Base-by-base conservation (phyloP, 306 rosid species). In the Gleditsia sinensis region DNA sequence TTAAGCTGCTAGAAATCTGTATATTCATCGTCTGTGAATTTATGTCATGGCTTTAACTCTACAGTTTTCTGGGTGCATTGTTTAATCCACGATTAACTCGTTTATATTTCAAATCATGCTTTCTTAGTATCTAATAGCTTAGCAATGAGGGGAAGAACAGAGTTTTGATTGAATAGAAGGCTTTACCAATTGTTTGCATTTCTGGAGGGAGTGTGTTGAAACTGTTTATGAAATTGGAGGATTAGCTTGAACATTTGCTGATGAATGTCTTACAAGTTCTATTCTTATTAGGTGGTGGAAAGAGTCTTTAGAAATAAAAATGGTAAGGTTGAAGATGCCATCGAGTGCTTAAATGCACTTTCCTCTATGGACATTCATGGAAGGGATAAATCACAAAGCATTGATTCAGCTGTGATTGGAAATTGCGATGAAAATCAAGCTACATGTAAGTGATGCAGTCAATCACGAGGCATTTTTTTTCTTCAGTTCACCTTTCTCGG, bases 291-390 rank as follows among this genome's bases (percentile, higher is more conserved):
- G 79, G 40, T 55, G 24, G 72, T 77, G 51, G 72, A 72, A 82
- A 72, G 54, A 20, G 48, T 77, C 64, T 23, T 73, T 50, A 82
- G 72, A 49, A 66, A 67, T 77, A 57, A 77, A 45, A 34, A 67
- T 10, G 21, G 75, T 39, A 51, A 59, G 67, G 34, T 77, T 67
- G 78, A 82, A 72, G 82, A 72, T 72, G 76, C 76, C 20, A 60
- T 73, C 12, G 58, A 51, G 56, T 67, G 70, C 75, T 81, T 82
- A 20, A 61, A 64, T 32, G 34, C 59, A 42, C 61, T 75, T 60
- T 73, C 64, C 21, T 59, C 64, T 17, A 51, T 32, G 23, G 73
- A 51, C 64, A 59, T 28, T 72, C 55, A 25, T 34, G 75, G 62
- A 62, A 63, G 64, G 24, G 46, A 49, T 11, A n/a, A 36, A 63